phyloP scores from a whole-genome alignment of 768 basidiomycete species.

The Candolleomyces efflorescens region DNA sequence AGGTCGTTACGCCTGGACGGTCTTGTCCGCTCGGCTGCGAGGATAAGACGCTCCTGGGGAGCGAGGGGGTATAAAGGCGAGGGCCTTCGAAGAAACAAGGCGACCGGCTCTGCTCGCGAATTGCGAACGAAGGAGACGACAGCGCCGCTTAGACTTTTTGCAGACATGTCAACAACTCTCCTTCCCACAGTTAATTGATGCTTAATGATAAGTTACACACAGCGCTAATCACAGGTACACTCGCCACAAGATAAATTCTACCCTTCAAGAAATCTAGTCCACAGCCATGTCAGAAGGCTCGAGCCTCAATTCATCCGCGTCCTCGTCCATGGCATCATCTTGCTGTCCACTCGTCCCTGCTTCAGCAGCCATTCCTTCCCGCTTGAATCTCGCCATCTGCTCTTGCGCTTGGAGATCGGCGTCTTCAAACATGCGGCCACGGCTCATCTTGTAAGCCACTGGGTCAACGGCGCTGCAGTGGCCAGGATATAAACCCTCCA shows the following conservation, averaged over 20 bases:
- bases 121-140: background rate
- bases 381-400: constrained; percentile 30
- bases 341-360: background rate
- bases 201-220: background rate
- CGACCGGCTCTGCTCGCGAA: background rate
- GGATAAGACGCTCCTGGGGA: background rate
- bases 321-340: background rate
- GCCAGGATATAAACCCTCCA: constrained; percentile 69
- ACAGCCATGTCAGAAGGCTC: background rate
- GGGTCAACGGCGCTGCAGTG: constrained; percentile 70
- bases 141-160: background rate
- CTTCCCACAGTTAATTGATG: no score
- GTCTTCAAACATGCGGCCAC: constrained; percentile 58
- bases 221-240: background rate
- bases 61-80: background rate
- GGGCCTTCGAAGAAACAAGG: background rate
- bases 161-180: no score
- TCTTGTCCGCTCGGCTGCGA: background rate
- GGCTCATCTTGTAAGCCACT: constrained; percentile 45
- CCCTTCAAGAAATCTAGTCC: no score
- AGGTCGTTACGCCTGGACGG: background rate
- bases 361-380: background rate
- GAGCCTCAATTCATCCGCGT: background rate
- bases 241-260: background rate
- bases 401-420: constrained; percentile 47